Conservation (phyloP, 495 filamentous ascomycete genomes). For the Haplographium delicatum region DNA sequence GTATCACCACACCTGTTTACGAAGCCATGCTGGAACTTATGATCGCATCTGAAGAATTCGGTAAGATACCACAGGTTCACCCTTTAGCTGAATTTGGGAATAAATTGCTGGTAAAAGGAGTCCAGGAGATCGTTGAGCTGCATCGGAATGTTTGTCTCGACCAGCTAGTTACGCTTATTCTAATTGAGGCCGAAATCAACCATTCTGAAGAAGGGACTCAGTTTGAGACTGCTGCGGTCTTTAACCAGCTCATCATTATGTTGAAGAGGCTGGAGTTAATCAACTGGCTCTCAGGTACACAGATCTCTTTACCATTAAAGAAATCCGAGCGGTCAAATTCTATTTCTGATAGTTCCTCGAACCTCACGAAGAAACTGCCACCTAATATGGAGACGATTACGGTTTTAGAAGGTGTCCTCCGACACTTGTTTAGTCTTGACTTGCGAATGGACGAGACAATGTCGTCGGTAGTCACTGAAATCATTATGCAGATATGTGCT, state of each 20-base stretch:
- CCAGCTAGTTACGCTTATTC: conserved; percentile 75
- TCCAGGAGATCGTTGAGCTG: conserved; percentile 69
- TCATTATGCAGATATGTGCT: conserved; percentile 39
- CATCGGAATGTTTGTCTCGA: conserved; percentile 68
- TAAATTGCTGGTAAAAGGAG: conserved; percentile 63
- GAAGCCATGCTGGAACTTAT: conserved; percentile 37
- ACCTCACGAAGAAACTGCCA: conserved; percentile 26
- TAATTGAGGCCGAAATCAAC: conserved; percentile 75
- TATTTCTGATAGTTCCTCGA: conserved; percentile 18
- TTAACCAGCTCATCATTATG: conserved; percentile 56
- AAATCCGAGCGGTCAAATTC: conserved; percentile 31
- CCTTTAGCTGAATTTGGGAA: conserved; percentile 66
- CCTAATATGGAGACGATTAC: conserved; percentile 40
- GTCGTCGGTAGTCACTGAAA: conserved; percentile 47
- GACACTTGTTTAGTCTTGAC: conserved; percentile 44
- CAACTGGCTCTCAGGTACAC: conserved; percentile 68
- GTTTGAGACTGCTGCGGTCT: conserved; percentile 65
- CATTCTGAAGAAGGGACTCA: conserved; percentile 56
- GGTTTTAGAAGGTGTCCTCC: conserved; percentile 43
- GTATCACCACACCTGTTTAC: conserved; percentile 49
- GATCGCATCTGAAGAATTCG: conserved; percentile 32
- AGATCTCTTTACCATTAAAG: conserved; percentile 36
- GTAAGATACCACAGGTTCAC: conserved; percentile 31
- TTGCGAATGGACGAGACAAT: conserved; percentile 36
- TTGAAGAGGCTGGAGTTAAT: conserved; percentile 73